Evolutionary conservation across 208 protist genomes (phyloP).

Genomic region (Trypanosoma lewisi): DNA sequence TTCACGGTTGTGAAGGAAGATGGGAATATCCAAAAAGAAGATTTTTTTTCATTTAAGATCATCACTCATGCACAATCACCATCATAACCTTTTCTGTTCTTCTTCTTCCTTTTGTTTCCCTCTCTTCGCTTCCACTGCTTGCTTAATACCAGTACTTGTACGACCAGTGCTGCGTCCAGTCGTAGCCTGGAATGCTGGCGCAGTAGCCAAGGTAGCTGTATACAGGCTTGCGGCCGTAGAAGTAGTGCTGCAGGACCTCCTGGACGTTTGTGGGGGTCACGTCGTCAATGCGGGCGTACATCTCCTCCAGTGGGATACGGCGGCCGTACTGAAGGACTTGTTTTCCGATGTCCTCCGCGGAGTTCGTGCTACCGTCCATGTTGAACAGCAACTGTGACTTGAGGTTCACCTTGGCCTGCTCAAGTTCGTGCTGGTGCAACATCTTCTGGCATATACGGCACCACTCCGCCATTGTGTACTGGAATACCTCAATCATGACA

Average conservation of each 20-base stretch:
- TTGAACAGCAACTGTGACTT: slow-evolving; percentile 89
- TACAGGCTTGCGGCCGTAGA: slow-evolving; percentile 85
- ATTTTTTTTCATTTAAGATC: too few species aligned
- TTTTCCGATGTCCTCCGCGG: slow-evolving; percentile 82
- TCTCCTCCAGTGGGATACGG: slow-evolving; percentile 84
- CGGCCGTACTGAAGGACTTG: slow-evolving; percentile 86
- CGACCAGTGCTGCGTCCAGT: slow-evolving; percentile 87
- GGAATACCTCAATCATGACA: slow-evolving; percentile 81
- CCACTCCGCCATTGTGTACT: slow-evolving; percentile 89
- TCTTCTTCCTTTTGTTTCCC: not conserved
- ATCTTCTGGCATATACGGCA: slow-evolving; percentile 83
- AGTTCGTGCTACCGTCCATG: slow-evolving; percentile 86
- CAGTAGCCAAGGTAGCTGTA: slow-evolving; percentile 88
- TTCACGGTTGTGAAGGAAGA: too few species aligned
- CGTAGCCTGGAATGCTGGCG: slow-evolving; percentile 80
- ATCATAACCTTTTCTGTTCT: not conserved
- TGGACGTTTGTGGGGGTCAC: slow-evolving; percentile 81
- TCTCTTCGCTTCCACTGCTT: not conserved
- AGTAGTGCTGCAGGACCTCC: slow-evolving; percentile 90
- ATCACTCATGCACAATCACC: not conserved
- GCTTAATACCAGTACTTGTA: slow-evolving; percentile 92
- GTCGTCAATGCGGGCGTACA: slow-evolving; percentile 92
- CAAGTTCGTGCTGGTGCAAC: slow-evolving; percentile 81
- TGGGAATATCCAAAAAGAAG: too few species aligned
- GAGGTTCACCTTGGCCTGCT: slow-evolving; percentile 86